Base-by-base conservation (phyloP, 306 rosid genomes). In the Abrus precatorius region DNA sequence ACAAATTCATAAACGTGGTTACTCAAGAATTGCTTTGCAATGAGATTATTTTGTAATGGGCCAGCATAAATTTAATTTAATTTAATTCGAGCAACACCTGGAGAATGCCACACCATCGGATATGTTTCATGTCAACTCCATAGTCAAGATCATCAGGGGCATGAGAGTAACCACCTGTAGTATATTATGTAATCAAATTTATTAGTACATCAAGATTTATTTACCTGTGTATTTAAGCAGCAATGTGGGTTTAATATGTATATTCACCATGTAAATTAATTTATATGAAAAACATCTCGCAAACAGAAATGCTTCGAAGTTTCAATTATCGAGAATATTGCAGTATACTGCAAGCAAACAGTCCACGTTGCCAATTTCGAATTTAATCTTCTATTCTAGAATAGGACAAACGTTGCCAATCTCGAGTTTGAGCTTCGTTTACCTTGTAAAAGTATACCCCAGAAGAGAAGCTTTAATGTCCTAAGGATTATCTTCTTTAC, bases 381-480 rank as follows among this genome's bases (percentile, higher is more conserved):
- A 20, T 36, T 1, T 44, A 44, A 44, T 44, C 3, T 44, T 56
- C 34, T 7, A 14, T 4, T 14, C 27, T 53, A 28, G 62, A 56
- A 28, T 7, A 56, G 34, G 34, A 28, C 2, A 4, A 4, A 36
- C 40, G 1, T 36, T 36, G 13, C 60, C n/a, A n/a, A 45, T 38
- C 0, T 38, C 14, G 50, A 45, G 54, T 29, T 54, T 52, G 69
- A 53, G 56, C 7, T 77, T 7, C 60, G 32, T 11, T 81, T 75
- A 89, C 98, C 98, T 86, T 94, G 98, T 88, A 94, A 73, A 76
- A 94, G 65, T 69, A 94, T 77, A 6, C 98, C 98, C 97, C 98
- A 94, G 72, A 94, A 91, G 33, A 90, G 84, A 82, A 94, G 97
- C 86, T 94, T 94, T 82, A 92, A 9, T 36, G 98, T 94, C 49